phyloP scores from a whole-genome alignment of 345 rosid genomes.

The Ricinus communis region DNA sequence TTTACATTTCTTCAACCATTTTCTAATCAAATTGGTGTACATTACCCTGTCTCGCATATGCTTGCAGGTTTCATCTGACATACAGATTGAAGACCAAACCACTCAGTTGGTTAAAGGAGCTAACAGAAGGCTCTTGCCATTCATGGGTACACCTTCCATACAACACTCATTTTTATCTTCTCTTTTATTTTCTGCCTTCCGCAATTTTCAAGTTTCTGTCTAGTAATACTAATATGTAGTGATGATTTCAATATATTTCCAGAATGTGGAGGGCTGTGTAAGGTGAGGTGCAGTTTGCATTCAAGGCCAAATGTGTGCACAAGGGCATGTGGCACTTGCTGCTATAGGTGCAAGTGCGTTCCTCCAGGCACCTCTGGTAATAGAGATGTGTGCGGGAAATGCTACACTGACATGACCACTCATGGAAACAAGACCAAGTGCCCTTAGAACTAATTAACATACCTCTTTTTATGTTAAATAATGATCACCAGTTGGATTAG shows the following conservation, averaged over 20 bases:
- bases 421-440: slow-evolving; percentile 54
- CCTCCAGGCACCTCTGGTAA: slow-evolving; percentile 62
- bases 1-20: background rate
- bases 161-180: too few relatives aligned
- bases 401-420: slow-evolving; percentile 62
- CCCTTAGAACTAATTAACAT: slow-evolving; percentile 26
- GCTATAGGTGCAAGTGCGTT: slow-evolving; percentile 58
- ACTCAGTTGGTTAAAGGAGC: slow-evolving; percentile 40
- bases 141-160: slow-evolving; percentile 27
- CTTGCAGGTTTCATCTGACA: slow-evolving; percentile 47
- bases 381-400: slow-evolving; percentile 50
- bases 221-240: too few relatives aligned
- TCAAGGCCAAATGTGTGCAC: slow-evolving; percentile 56
- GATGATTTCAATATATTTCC: background rate
- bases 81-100: slow-evolving; percentile 11
- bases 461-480: background rate
- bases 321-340: slow-evolving; percentile 59
- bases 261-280: slow-evolving; percentile 50
- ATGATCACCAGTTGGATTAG: background rate
- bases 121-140: slow-evolving; percentile 40
- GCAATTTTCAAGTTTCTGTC: too few relatives aligned
- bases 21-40: too few relatives aligned
- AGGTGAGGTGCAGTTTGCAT: slow-evolving; percentile 48
- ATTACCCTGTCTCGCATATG: too few relatives aligned
- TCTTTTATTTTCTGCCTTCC: too few relatives aligned